phyloP scores from a whole-genome alignment of 345 rosid genomes.

The Corymbia maculata region DNA sequence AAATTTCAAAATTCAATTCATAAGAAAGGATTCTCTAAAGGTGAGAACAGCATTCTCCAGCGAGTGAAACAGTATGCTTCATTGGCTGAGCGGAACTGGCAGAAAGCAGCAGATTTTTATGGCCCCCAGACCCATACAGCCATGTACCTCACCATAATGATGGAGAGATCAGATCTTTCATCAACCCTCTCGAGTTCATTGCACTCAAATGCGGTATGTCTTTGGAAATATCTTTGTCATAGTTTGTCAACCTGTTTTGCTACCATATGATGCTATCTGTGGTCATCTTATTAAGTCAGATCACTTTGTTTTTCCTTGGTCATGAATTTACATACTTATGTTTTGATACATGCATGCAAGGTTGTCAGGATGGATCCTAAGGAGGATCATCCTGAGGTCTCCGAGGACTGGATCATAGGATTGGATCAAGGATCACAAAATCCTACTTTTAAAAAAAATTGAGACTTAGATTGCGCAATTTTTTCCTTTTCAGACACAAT shows the following conservation, averaged over 20 bases:
- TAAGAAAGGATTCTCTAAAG: constrained; percentile 31
- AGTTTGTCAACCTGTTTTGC: neutral
- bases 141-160: constrained; percentile 67
- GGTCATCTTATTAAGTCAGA: neutral
- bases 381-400: neutral
- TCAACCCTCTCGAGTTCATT: constrained; percentile 39
- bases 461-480: neutral
- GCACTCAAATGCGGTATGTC: constrained; percentile 49
- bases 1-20: constrained; percentile 44
- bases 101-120: constrained; percentile 68
- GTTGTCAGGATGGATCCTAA: neutral
- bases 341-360: neutral
- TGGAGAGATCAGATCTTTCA: constrained; percentile 65
- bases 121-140: constrained; percentile 58
- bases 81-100: constrained; percentile 87
- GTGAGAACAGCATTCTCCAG: constrained; percentile 32
- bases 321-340: neutral
- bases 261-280: neutral
- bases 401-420: neutral
- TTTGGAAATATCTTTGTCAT: neutral
- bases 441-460: neutral
- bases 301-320: neutral
- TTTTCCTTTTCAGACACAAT: neutral
- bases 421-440: neutral
- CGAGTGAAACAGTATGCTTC: constrained; percentile 81